A percentile compares a stretch with the other conserved stretches of the same genome.
phyloP scores from a whole-genome alignment of 495 filamentous ascomycete genomes.

The Xylaria nigripes region DNA sequence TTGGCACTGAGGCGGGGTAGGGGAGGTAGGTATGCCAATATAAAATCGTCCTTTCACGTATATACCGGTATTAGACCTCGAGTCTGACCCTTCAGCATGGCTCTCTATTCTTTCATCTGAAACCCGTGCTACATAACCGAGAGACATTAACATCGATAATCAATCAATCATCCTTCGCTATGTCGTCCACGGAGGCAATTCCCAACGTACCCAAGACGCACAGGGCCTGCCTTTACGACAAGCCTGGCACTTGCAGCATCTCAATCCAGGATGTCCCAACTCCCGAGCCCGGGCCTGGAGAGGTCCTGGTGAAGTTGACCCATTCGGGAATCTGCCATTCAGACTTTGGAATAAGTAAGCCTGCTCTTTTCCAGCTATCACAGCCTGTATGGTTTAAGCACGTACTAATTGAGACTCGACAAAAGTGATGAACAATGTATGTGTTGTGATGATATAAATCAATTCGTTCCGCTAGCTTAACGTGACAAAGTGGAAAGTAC shows the following conservation, averaged over 20 bases:
- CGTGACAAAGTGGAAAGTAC: constrained; percentile 38
- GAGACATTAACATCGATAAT: too few relatives aligned
- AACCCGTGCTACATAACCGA: neutral
- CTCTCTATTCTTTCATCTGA: neutral
- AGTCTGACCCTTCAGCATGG: too few relatives aligned
- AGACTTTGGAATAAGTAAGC: constrained; percentile 31
- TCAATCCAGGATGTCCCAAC: constrained; percentile 58
- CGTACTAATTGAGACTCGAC: neutral
- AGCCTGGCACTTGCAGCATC: constrained; percentile 60
- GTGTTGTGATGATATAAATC: neutral
- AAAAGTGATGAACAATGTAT: constrained; percentile 10
- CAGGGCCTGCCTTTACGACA: constrained; percentile 62
- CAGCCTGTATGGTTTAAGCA: neutral
- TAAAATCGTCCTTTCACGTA: too few relatives aligned
- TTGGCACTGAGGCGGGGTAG: too few relatives aligned
- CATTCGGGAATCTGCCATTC: constrained; percentile 67
- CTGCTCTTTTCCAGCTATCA: neutral
- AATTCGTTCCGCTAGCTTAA: neutral
- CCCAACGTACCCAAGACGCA: constrained; percentile 52
- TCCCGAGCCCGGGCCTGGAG: constrained; percentile 54
- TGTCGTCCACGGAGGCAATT: neutral
- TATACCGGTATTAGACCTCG: too few relatives aligned
- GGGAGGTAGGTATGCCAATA: too few relatives aligned
- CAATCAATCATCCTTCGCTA: neutral
- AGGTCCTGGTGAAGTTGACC: constrained; percentile 62